Percentiles rank a stretch among this genome's conserved stretches.
These are phyloP conservation scores for Favolaschia claudopus DNA, from an alignment of 768 basidiomycete species.

Conservation along the genomic window DNA sequence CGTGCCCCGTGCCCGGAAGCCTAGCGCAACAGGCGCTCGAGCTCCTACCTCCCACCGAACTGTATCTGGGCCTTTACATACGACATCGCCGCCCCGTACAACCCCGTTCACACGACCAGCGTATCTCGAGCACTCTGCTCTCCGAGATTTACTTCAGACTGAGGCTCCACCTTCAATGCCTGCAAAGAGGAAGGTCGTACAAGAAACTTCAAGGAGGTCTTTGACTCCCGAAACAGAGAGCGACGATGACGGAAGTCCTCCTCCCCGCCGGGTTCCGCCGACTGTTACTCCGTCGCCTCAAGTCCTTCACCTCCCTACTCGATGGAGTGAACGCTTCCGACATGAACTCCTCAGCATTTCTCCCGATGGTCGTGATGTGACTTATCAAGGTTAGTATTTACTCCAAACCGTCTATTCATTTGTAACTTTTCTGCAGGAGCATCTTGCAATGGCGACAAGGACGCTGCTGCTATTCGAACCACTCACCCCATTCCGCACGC, in stretches of 20 bases:
- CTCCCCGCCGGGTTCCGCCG: conserved; percentile 53
- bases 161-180: conserved; percentile 49
- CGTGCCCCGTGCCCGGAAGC: conserved; percentile 51
- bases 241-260: conserved; percentile 70
- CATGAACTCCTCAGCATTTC: conserved; percentile 66
- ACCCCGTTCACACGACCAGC: conserved; percentile 68
- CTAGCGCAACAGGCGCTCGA: conserved; percentile 46
- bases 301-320: conserved; percentile 70
- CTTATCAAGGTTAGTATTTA: conserved; percentile 63
- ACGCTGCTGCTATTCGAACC: conserved; percentile 86
- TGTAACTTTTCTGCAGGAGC: conserved; percentile 47
- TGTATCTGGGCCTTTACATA: conserved; percentile 37
- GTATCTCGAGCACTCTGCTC: conserved; percentile 79
- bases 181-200: conserved; percentile 45
- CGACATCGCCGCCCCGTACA: conserved; percentile 38
- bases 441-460: conserved; percentile 70
- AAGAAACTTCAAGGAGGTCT: conserved; percentile 33
- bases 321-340: conserved; percentile 80
- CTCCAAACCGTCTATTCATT: background rate
- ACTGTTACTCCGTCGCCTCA: conserved; percentile 44
- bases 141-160: conserved; percentile 74
- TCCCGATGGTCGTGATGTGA: conserved; percentile 75
- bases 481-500: conserved; percentile 80
- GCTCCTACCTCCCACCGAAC: conserved; percentile 37
- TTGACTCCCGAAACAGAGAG: conserved; percentile 62